Evolutionary conservation across 441 rosid species (phyloP), one percentile per base, ranked within the genome.

Genomic region (Adansonia gregorii): DNA sequence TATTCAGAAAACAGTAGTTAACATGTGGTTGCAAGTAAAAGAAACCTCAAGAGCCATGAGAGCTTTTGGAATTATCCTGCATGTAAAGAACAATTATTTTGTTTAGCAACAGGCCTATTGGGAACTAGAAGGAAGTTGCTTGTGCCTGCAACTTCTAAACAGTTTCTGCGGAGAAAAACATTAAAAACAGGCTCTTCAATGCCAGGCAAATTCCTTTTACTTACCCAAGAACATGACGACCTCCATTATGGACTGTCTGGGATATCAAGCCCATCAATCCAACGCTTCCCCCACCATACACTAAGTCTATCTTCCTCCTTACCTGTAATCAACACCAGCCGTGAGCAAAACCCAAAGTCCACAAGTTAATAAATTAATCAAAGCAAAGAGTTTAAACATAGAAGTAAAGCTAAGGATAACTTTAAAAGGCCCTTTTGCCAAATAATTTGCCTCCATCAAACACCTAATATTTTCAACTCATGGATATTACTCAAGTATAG

Each of bases 221-320:
- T 90, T 86, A 92, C 97, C 99, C 99, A 67, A 95, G 88, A 51
- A 95, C 99, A 85, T 88, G 92, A 80, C 95, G 89, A 75, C 99
- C 98, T 76, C 95, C 99, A 82, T 87, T 90, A 74, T 86, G 80
- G 14, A 91, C 99, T 70, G 92, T 90, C 86, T 83, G 87, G 75
- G 99, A 92, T 67, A 95, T 89, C 86, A 93, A 82, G 80, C 99
- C 99, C 99, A 93, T 95, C 78, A 95, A 81, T 31, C 99, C 99
- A 85, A 92, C 89, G 83, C 98, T 93, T 79, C 98, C 99, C 75
- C 99, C 99, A 69, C 98, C 98, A 73, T 95, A 95, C 72, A 95
- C 99, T 88, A 95, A 84, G 66, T 93, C 92, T 56, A 91, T 92
- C 88, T 90, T 91, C 87, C 93, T 88, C 84, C 85, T 88, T 82